Evolutionary conservation across 768 basidiomycete genomes (phyloP).

Genomic region (Hygrocybe punicea): DNA sequence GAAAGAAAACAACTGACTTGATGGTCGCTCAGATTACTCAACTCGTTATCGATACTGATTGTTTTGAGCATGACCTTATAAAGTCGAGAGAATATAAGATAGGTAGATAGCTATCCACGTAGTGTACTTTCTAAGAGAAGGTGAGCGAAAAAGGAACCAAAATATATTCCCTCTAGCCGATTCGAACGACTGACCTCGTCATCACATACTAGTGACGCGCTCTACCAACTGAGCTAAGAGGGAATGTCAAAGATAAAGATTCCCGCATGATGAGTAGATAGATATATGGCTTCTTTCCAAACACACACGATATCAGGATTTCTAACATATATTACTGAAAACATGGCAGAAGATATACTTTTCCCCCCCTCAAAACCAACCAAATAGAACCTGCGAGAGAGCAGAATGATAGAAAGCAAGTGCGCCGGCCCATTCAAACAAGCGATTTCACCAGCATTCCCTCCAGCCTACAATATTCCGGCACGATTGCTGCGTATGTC

Average conservation of each 20-base stretch:
- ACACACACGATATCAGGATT: neutral
- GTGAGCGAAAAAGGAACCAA: too few relatives aligned
- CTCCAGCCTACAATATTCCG: conserved; percentile 79
- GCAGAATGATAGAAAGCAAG: neutral
- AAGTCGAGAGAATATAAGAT: neutral
- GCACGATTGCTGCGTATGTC: conserved; percentile 81
- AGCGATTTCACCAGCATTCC: conserved; percentile 69
- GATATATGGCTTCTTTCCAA: too few relatives aligned
- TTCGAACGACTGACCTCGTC: neutral
- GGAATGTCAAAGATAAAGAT: conserved; percentile 42
- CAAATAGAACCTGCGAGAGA: neutral
- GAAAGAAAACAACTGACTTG: conserved; percentile 4
- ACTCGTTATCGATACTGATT: conserved; percentile 72
- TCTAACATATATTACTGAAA: neutral
- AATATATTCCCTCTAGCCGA: neutral
- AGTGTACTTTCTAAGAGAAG: too few relatives aligned
- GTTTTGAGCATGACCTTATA: neutral
- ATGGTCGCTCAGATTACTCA: conserved; percentile 59
- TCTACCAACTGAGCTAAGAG: conserved; percentile 58
- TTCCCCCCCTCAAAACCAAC: neutral
- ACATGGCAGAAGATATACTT: too few relatives aligned
- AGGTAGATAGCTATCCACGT: too few relatives aligned
- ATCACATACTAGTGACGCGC: conserved; percentile 52
- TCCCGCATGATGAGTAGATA: conserved; percentile 7
- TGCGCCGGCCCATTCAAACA: conserved; percentile 28